Conservation (phyloP, 108 stramenopile genomes). For the Pseudonitzschia pungens region DNA sequence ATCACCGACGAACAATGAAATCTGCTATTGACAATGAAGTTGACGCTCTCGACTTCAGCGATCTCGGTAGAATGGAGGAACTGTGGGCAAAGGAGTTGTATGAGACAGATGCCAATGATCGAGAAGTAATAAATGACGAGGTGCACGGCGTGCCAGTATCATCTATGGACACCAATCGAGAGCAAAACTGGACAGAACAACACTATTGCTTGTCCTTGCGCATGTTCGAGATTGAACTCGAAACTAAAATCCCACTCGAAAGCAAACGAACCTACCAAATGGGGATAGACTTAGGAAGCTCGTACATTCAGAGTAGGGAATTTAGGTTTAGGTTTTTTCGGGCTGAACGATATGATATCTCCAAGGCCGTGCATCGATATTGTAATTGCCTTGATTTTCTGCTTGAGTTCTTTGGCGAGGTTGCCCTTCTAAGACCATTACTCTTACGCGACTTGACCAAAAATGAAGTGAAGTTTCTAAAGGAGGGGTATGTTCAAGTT, state of each 20-base stretch:
- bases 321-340: constrained; percentile 34
- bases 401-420: constrained; percentile 38
- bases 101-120: not conserved
- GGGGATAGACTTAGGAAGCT: constrained; percentile 3
- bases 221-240: not conserved
- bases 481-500: constrained; percentile 5
- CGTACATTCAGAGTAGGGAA: not conserved
- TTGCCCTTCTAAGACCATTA: constrained; percentile 5
- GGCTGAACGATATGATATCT: constrained; percentile 34
- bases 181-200: not conserved
- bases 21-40: not conserved
- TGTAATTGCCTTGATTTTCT: constrained; percentile 35
- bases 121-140: constrained; percentile 9
- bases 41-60: not conserved
- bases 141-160: not conserved
- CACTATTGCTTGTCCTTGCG: not conserved
- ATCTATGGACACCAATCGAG: not conserved
- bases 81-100: constrained; percentile 15
- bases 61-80: not conserved
- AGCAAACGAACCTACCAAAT: not conserved
- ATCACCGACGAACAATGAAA: too few relatives aligned
- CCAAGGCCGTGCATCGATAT: constrained; percentile 30
- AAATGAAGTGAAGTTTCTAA: constrained; percentile 15
- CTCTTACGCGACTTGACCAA: constrained; percentile 13
- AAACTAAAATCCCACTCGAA: not conserved